phyloP scores from a whole-genome alignment of 192 early-diverging fungal genomes.

The Coemansia sp. region DNA sequence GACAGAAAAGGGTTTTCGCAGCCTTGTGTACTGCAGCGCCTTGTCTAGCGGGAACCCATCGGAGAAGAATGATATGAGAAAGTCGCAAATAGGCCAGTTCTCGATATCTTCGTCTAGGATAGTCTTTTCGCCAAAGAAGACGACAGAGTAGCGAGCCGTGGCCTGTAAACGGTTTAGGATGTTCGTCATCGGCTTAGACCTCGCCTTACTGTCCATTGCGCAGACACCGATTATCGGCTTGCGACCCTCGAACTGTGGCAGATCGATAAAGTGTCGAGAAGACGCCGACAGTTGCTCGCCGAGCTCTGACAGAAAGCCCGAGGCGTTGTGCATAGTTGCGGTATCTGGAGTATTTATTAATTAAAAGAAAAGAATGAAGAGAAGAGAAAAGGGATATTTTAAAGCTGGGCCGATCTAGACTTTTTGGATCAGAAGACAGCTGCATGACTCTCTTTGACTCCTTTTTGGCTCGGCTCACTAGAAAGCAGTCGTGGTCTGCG shows the following conservation, averaged over 20 bases:
- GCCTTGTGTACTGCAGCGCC: constrained; percentile 83
- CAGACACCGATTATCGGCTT: constrained; percentile 74
- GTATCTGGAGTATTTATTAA: neutral
- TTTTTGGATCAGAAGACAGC: neutral
- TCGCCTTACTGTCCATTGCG: constrained; percentile 91
- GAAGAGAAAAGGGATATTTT: neutral
- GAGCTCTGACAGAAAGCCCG: constrained; percentile 23
- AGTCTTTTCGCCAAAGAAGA: constrained; percentile 96
- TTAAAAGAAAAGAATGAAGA: neutral
- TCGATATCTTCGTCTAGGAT: constrained; percentile 91
- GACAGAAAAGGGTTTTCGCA: constrained; percentile 83
- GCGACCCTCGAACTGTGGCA: constrained; percentile 39
- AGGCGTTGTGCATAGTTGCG: constrained; percentile 1
- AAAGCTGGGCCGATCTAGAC: neutral
- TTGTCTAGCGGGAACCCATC: constrained; percentile 90
- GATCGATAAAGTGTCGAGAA: constrained; percentile 45
- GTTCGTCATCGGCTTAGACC: constrained; percentile 95
- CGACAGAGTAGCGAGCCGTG: constrained; percentile 72
- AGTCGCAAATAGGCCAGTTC: constrained; percentile 92
- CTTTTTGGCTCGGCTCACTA: neutral
- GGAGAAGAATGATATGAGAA: constrained; percentile 97
- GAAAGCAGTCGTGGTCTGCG: neutral
- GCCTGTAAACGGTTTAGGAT: constrained; percentile 74
- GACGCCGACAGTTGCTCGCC: constrained; percentile 22
- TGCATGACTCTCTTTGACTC: neutral